These are phyloP conservation scores for Protea cynaroides DNA, from an alignment of 164 flowering plant species.

Conservation along the genomic window DNA sequence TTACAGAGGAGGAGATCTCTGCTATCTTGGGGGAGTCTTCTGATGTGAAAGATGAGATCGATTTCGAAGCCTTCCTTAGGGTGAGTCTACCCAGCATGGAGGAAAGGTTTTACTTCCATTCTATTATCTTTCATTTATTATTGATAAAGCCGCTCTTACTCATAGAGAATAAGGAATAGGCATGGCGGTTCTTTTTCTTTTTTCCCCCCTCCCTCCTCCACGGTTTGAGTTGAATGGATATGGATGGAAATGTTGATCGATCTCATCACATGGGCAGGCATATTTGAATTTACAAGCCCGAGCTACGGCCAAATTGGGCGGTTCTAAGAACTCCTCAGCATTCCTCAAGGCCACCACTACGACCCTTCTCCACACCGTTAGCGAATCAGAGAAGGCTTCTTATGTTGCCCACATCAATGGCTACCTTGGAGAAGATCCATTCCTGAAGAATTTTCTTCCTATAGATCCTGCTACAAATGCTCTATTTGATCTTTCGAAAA, in stretches of 20 bases:
- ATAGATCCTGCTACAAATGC: conserved; percentile 63
- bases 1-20: conserved; percentile 57
- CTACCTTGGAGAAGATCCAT: conserved; percentile 78
- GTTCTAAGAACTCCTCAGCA: conserved; percentile 50
- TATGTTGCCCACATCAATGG: conserved; percentile 85
- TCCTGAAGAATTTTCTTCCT: conserved; percentile 72
- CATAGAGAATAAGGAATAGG: neutral
- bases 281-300: conserved; percentile 60
- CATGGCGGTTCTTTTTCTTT: neutral
- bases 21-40: conserved; percentile 43
- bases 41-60: conserved; percentile 46
- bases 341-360: conserved; percentile 79
- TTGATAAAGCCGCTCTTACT: neutral
- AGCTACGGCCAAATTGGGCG: conserved; percentile 47
- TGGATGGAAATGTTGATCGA: conserved; percentile 4
- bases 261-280: conserved; percentile 32
- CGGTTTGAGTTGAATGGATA: conserved; percentile 8
- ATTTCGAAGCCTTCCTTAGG: conserved; percentile 74
- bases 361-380: conserved; percentile 73
- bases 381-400: conserved; percentile 70
- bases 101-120: neutral
- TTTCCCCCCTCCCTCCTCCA: neutral
- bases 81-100: conserved; percentile 28
- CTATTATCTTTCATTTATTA: neutral
- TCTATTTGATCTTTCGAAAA: conserved; percentile 72